These are phyloP conservation scores for Periconia sp. DNA, from an alignment of 2,329 filamentous ascomycete species.

Conservation along the genomic window DNA sequence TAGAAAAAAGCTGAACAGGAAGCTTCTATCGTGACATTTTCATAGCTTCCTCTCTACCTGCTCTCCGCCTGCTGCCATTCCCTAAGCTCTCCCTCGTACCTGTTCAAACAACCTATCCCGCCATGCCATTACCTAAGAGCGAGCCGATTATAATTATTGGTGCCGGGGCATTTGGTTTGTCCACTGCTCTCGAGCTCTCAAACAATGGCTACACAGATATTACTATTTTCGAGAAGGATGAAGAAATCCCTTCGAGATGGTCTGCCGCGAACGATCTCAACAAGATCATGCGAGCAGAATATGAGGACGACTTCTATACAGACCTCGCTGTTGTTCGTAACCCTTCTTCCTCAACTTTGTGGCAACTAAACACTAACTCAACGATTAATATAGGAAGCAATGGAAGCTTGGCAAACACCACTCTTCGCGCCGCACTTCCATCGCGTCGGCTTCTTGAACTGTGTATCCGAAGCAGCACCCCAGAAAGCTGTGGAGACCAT, in stretches of 20 bases:
- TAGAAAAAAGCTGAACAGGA: no score
- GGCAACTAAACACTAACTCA: no score
- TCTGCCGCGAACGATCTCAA: conserved; percentile 67
- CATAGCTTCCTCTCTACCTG: background rate
- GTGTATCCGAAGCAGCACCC: conserved; percentile 55
- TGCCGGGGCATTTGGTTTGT: conserved; percentile 38
- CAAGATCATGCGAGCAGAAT: conserved; percentile 66
- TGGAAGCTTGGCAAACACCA: conserved; percentile 60
- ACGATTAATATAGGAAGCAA: conserved; percentile 54
- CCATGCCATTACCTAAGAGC: conserved; percentile 29
- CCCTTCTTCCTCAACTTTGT: background rate
- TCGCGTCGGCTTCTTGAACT: conserved; percentile 59
- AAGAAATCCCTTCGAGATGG: conserved; percentile 54
- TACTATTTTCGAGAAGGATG: conserved; percentile 38
- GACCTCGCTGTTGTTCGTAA: conserved; percentile 57
- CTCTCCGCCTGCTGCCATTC: background rate
- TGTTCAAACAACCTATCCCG: no score
- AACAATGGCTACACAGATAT: conserved; percentile 36
- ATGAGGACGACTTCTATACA: conserved; percentile 64
- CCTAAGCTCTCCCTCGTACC: background rate
- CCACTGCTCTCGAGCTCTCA: conserved; percentile 36
- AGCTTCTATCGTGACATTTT: conserved; percentile 10
- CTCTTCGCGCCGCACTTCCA: conserved; percentile 62
- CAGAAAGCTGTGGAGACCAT: conserved; percentile 57
- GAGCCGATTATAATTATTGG: conserved; percentile 36